Conservation (phyloP, 1,284 basidiomycete genomes). For the Tremellales sp. region DNA sequence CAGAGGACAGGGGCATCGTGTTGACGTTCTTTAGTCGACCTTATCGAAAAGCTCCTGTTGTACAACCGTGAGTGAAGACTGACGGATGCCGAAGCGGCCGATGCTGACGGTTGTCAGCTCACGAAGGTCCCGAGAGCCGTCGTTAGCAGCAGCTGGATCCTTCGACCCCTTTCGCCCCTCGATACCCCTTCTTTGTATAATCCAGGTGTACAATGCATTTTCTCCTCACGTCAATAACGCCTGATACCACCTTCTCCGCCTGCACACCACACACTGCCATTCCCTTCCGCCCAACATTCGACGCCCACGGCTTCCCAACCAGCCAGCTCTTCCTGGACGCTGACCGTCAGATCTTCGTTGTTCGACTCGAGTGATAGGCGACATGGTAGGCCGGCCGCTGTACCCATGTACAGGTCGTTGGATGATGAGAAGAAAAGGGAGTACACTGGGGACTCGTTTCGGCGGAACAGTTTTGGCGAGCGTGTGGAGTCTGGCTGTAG, state of each 20-base stretch:
- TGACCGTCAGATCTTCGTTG: constrained; percentile 8
- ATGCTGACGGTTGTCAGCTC: background rate
- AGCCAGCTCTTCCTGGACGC: constrained; percentile 39
- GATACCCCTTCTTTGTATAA: background rate
- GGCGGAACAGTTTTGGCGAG: constrained; percentile 47
- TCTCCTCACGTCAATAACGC: constrained; percentile 22
- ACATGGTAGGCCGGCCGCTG: constrained; percentile 42
- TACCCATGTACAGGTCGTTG: constrained; percentile 35
- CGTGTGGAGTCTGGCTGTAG: background rate
- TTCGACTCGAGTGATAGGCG: constrained; percentile 13
- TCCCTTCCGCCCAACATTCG: constrained; percentile 30
- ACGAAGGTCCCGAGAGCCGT: background rate
- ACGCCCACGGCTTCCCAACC: constrained; percentile 46
- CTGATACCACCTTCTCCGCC: constrained; percentile 39
- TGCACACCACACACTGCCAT: constrained; percentile 38
- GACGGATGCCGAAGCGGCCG: background rate
- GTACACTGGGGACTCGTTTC: constrained; percentile 59
- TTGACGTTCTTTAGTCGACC: constrained; percentile 54
- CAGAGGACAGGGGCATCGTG: background rate
- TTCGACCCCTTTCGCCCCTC: background rate
- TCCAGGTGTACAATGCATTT: background rate
- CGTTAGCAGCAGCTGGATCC: background rate
- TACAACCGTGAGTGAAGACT: constrained; percentile 86
- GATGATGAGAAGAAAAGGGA: constrained; percentile 48
- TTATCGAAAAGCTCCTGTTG: constrained; percentile 92